A percentile compares a stretch with the other conserved stretches of the same genome.
These are phyloP conservation scores for Yamadazyma oceani DNA, from an alignment of 1,139 yeast genomes.

Conservation along the genomic window DNA sequence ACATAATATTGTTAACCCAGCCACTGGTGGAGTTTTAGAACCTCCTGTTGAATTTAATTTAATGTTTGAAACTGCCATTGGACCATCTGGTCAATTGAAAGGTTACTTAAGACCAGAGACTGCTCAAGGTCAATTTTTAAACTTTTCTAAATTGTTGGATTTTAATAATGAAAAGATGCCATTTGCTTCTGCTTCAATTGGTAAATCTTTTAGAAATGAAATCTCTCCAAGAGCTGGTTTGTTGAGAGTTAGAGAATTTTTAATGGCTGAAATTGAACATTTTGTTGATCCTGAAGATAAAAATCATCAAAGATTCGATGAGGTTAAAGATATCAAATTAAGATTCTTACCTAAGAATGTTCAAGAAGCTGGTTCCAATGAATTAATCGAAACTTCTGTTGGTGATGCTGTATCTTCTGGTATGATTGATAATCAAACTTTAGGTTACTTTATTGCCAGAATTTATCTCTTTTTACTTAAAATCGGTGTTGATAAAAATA, in stretches of 20 bases:
- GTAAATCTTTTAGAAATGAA: conserved; percentile 98
- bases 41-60: conserved; percentile 94
- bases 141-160: conserved; percentile 89
- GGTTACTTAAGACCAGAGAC: conserved; percentile 98
- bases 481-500: conserved; percentile 84
- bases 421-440: conserved; percentile 93
- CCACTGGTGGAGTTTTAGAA: conserved; percentile 80
- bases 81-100: conserved; percentile 95
- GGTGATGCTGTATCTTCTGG: conserved; percentile 89
- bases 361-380: conserved; percentile 83
- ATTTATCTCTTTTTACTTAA: conserved; percentile 79
- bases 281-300: conserved; percentile 92
- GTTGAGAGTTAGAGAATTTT: conserved; percentile 95
- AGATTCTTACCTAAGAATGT: conserved; percentile 80
- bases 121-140: conserved; percentile 98
- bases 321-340: conserved; percentile 71
- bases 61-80: conserved; percentile 99
- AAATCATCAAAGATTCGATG: conserved; percentile 74
- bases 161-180: conserved; percentile 97
- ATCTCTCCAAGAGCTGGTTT: conserved; percentile 98
- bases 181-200: conserved; percentile 97
- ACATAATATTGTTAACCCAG: conserved; percentile 86
- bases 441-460: conserved; percentile 95
- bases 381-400: conserved; percentile 60
- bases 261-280: conserved; percentile 99